Conservation (phyloP, 495 filamentous ascomycete genomes). For the Aspergillus panamensis region DNA sequence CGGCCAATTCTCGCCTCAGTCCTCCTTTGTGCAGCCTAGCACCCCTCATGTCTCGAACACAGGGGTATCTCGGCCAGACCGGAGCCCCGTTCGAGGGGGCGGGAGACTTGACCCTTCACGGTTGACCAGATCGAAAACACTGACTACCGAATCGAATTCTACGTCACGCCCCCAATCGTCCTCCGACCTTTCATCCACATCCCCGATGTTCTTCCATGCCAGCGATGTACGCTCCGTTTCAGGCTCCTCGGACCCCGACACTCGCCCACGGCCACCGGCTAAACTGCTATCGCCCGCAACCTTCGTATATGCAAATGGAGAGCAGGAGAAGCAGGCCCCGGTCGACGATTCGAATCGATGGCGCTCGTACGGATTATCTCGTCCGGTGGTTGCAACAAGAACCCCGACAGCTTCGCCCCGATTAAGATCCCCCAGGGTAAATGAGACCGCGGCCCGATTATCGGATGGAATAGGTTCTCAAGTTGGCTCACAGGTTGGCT, state of each 20-base stretch:
- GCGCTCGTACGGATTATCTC: conserved; percentile 38
- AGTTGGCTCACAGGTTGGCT: conserved; percentile 20
- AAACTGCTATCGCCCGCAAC: conserved; percentile 42
- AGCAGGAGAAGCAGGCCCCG: conserved; percentile 33
- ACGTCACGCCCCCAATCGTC: conserved; percentile 32
- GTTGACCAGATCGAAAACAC: conserved; percentile 35
- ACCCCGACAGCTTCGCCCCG: conserved; percentile 39
- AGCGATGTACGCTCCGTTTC: conserved; percentile 55
- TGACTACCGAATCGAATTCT: conserved; percentile 31
- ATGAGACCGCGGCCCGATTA: conserved; percentile 23
- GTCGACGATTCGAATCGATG: conserved; percentile 30
- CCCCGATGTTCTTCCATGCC: conserved; percentile 75
- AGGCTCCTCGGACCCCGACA: conserved; percentile 26
- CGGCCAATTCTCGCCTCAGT: conserved; percentile 31
- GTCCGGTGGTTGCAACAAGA: conserved; percentile 29
- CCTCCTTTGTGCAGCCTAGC: conserved; percentile 31
- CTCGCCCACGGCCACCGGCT: conserved; percentile 25
- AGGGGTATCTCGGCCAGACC: conserved; percentile 34
- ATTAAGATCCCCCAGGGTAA: conserved; percentile 39
- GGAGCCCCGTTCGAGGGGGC: conserved; percentile 36
- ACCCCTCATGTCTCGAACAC: conserved; percentile 26
- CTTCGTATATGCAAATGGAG: conserved; percentile 57
- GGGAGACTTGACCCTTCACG: conserved; percentile 32
- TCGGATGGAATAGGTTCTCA: conserved; percentile 26
- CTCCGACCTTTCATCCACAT: conserved; percentile 27